Conservation (phyloP, 306 rosid species). For the Ceratonia siliqua region DNA sequence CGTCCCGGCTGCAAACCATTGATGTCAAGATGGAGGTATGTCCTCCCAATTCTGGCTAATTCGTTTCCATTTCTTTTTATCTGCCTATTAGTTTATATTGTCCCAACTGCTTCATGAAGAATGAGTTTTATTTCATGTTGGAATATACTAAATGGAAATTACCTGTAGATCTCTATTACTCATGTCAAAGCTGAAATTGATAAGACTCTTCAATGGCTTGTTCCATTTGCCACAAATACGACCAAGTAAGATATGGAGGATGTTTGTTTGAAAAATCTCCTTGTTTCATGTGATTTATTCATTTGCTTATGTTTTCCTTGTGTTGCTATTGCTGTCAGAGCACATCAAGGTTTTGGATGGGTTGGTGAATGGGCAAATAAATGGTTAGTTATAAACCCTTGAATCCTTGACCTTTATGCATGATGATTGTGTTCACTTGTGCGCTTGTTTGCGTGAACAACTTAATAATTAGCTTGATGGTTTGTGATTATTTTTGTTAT, state of each 20-base stretch:
- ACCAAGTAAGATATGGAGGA: slow-evolving; percentile 59
- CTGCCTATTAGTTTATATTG: not conserved
- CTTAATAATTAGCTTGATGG: not conserved
- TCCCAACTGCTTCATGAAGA: slow-evolving; percentile 1
- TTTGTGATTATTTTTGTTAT: slow-evolving; percentile 1
- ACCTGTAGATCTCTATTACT: slow-evolving; percentile 60
- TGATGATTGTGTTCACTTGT: not conserved
- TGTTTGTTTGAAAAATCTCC: not conserved
- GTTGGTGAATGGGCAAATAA: slow-evolving; percentile 96
- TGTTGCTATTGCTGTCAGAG: slow-evolving; percentile 57
- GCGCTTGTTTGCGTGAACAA: not conserved
- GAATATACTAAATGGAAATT: slow-evolving; percentile 26
- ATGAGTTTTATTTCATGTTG: slow-evolving; percentile 10
- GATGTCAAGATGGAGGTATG: slow-evolving; percentile 67
- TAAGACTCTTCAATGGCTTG: slow-evolving; percentile 77
- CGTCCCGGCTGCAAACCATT: slow-evolving; percentile 58
- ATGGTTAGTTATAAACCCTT: slow-evolving; percentile 52
- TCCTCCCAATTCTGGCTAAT: not conserved
- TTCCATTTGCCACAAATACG: slow-evolving; percentile 80
- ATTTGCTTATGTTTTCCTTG: slow-evolving; percentile 8
- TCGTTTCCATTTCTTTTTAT: slow-evolving; percentile 15
- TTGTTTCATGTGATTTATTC: too few species aligned
- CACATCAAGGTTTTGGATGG: slow-evolving; percentile 95
- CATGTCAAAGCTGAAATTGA: slow-evolving; percentile 75
- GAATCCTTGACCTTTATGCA: not conserved